Evolutionary conservation across 371 early-diverging fungal genomes (phyloP), one percentile per base, ranked within the genome.

Genomic region (Syncephalastrum monosporum): DNA sequence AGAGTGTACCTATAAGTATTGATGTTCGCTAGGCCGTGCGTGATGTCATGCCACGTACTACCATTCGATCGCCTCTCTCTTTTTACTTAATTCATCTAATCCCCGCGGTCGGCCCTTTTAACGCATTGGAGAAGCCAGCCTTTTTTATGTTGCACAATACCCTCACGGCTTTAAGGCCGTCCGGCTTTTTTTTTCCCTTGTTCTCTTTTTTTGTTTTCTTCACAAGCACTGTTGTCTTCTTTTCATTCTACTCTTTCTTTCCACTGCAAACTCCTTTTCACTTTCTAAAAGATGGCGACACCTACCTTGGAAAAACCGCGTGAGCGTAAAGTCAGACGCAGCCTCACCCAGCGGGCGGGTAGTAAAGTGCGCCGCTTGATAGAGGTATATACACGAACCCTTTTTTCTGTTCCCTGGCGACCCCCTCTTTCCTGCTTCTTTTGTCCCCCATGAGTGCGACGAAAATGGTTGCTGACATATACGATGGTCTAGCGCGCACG

Each of bases 261-360:
- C 7, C 10, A 17, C 25, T 17, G 17, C 52, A 52, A 17, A 25
- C 17, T 14, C 23, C 45, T 19, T 19, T 50, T 50, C 24, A 50
- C 50, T 24, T 45, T 19, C 4, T 16, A 45, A 45, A 45, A 45
- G 45, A 46, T 46, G 46, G 25, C 55, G 46, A 24, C 55, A 19
- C 45, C 46, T 6, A 27, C 42, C 42, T 42, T 43, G 42, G 44
- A 42, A 25, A 54, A 54, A 27, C 17, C 19, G 19, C 29, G 29
- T 29, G 29, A 17, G 12, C 41, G 33, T 38, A 42, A 56, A 56
- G 23, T 41, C 41, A 56, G 49, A 29, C 29, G 29, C 29, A 29
- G 51, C 44, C 21, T 58, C 25, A 58, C 51, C 21, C 50, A 58
- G 42, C 48, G 58, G 52, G 58, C 58, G 10, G 45, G 58, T n/a